These are phyloP conservation scores for Heimioporus sp. DNA, from an alignment of 768 basidiomycete genomes.

Conservation along the genomic window DNA sequence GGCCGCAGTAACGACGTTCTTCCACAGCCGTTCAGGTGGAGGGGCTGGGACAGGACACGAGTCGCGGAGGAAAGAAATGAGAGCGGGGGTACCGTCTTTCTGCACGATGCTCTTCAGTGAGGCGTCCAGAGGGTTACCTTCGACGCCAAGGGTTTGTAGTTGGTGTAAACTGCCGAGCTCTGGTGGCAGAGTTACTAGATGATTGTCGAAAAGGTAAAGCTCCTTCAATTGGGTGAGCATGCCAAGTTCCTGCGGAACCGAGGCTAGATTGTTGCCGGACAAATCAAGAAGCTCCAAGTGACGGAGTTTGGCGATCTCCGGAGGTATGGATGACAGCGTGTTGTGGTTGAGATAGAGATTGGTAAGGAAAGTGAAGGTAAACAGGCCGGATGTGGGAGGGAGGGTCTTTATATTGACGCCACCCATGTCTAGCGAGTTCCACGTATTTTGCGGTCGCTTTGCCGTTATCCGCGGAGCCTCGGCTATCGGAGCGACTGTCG, in stretches of 20 bases:
- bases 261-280: conserved; percentile 79
- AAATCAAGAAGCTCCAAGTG: conserved; percentile 90
- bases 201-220: conserved; percentile 94
- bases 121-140: conserved; percentile 92
- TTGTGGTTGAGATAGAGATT: conserved; percentile 98
- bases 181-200: conserved; percentile 76
- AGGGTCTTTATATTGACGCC: conserved; percentile 92
- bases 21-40: conserved; percentile 83
- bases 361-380: conserved; percentile 89
- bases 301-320: conserved; percentile 78
- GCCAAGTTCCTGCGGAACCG: conserved; percentile 84
- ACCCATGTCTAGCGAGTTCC: conserved; percentile 95
- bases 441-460: conserved; percentile 71
- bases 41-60: conserved; percentile 78
- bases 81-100: conserved; percentile 89
- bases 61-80: conserved; percentile 91
- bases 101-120: conserved; percentile 78
- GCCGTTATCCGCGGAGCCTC: conserved; percentile 65
- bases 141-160: conserved; percentile 89
- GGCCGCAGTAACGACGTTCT: conserved; percentile 52
- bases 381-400: conserved; percentile 70
- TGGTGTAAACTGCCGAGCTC: conserved; percentile 91
- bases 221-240: conserved; percentile 89
- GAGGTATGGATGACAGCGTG: conserved; percentile 70
- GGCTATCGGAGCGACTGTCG: conserved; percentile 70